Evolutionary conservation across 352 stramenopile genomes (phyloP).

Genomic region (Aphanomyces euteiches): DNA sequence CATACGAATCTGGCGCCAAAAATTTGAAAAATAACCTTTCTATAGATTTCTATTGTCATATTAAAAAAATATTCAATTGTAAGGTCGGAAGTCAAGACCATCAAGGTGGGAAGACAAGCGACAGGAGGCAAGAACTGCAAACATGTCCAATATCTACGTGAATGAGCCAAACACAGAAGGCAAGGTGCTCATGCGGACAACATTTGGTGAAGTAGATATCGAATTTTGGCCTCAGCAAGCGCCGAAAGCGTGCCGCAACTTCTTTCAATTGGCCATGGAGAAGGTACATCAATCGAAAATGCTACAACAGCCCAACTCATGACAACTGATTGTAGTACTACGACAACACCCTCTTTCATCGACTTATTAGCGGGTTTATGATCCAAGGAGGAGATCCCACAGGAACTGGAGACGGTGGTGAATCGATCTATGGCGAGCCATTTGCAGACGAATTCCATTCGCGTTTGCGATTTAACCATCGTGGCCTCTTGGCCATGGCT

Average conservation of each 20-base stretch:
- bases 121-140: constrained; percentile 1
- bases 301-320: neutral
- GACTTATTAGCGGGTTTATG: constrained; percentile 93
- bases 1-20: too few relatives aligned
- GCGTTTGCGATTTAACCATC: constrained; percentile 94
- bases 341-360: constrained; percentile 94
- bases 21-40: neutral
- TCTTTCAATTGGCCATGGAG: constrained; percentile 89
- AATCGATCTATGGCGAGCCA: constrained; percentile 66
- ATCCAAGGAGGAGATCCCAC: constrained; percentile 93
- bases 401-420: constrained; percentile 74
- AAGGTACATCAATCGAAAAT: constrained; percentile 37
- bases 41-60: neutral
- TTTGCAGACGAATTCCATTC: constrained; percentile 93
- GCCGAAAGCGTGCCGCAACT: constrained; percentile 91
- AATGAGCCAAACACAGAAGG: constrained; percentile 94
- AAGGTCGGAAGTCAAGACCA: too few relatives aligned
- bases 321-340: constrained; percentile 76
- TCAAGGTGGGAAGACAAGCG: neutral
- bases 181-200: constrained; percentile 96
- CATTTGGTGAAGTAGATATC: constrained; percentile 95
- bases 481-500: constrained; percentile 93
- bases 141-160: constrained; percentile 97
- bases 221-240: constrained; percentile 97
- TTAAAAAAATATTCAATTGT: neutral